phyloP scores from a whole-genome alignment of 2,329 filamentous ascomycete species.

The Fusarium pseudocircinatum region DNA sequence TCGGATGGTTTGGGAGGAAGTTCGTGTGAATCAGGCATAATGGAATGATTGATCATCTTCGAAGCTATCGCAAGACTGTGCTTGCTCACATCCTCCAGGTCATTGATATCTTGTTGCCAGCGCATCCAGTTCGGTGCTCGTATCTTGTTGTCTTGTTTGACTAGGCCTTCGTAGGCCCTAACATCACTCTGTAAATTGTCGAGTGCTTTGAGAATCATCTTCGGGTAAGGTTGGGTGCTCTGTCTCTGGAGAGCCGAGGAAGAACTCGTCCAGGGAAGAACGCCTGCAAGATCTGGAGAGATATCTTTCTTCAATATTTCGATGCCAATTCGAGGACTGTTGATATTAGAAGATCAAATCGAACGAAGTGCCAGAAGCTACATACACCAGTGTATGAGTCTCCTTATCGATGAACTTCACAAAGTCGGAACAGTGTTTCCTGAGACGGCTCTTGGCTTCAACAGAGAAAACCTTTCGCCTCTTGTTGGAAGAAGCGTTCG shows the following conservation, averaged over 20 bases:
- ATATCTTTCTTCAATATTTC: constrained; percentile 5
- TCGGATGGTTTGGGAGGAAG: constrained; percentile 4
- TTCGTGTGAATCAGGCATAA: constrained; percentile 40
- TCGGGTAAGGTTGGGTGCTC: not conserved
- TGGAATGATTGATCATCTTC: constrained; percentile 37
- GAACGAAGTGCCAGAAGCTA: not conserved
- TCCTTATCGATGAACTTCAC: constrained; percentile 35
- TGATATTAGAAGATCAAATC: not conserved
- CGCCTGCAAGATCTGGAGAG: constrained; percentile 1
- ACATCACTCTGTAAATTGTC: constrained; percentile 33
- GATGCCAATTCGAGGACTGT: constrained; percentile 8
- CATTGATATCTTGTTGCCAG: constrained; percentile 48
- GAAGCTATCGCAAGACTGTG: constrained; percentile 38
- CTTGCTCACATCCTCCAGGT: constrained; percentile 44
- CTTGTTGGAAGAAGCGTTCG: not conserved
- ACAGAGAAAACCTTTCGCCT: constrained; percentile 17
- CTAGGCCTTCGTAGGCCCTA: constrained; percentile 39
- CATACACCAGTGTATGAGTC: constrained; percentile 21
- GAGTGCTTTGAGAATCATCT: constrained; percentile 23
- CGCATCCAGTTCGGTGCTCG: constrained; percentile 43
- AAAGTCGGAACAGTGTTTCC: constrained; percentile 35
- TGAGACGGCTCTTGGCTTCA: constrained; percentile 38
- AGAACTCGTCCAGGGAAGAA: constrained; percentile 34
- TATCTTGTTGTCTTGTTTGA: constrained; percentile 25
- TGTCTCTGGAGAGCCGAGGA: not conserved